Evolutionary conservation across 2,329 filamentous ascomycete species (phyloP).

Genomic region (Neonectria magnoliae): DNA sequence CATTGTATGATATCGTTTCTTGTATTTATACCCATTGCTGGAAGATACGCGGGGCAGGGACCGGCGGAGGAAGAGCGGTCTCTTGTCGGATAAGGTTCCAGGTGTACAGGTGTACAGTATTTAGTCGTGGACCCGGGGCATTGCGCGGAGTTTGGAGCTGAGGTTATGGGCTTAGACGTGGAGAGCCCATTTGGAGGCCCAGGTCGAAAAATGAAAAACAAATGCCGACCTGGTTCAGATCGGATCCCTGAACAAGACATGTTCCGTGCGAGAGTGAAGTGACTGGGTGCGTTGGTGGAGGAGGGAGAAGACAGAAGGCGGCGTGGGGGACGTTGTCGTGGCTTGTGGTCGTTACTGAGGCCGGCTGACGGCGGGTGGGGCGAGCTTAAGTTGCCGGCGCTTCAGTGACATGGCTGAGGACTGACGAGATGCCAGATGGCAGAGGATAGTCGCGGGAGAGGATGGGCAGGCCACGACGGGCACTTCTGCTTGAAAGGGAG

Average conservation of each 20-base stretch:
- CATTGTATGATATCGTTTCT: constrained; percentile 41
- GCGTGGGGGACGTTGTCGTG: neutral
- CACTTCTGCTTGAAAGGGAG: neutral
- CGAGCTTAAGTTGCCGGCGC: constrained; percentile 8
- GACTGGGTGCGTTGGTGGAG: constrained; percentile 6
- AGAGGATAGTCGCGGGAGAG: neutral
- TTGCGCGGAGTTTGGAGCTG: constrained; percentile 52
- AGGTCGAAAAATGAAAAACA: constrained; percentile 40
- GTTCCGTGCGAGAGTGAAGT: constrained; percentile 4
- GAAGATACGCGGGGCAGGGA: constrained; percentile 11
- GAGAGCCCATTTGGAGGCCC: constrained; percentile 38
- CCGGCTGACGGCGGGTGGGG: constrained; percentile 6
- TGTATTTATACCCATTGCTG: constrained; percentile 44
- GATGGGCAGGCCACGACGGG: neutral
- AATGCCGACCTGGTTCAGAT: constrained; percentile 32
- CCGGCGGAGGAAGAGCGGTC: constrained; percentile 17
- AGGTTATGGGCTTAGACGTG: constrained; percentile 40
- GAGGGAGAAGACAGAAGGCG: neutral
- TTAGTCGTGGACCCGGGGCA: constrained; percentile 42
- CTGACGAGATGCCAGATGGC: neutral
- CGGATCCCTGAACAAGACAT: constrained; percentile 13
- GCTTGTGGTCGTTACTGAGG: neutral
- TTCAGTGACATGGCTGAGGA: neutral
- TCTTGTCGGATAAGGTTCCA: constrained; percentile 23
- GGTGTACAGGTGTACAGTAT: constrained; percentile 36